Evolutionary conservation across 2,329 filamentous ascomycete genomes (phyloP).

Genomic region (Penicillium hordei): DNA sequence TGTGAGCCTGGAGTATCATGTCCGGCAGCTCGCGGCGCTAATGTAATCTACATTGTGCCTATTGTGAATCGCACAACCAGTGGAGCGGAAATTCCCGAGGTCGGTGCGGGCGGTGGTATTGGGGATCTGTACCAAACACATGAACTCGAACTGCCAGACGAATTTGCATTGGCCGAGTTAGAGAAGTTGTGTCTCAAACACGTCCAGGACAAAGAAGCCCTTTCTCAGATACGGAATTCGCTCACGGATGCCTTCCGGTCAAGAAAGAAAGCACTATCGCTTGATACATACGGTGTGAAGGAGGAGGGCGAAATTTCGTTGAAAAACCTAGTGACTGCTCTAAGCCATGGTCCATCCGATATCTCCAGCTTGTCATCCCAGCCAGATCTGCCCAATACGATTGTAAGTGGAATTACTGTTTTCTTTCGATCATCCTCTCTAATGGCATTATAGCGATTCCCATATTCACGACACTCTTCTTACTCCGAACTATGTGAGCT

Average conservation of each 20-base stretch:
- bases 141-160: constrained; percentile 61
- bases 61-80: constrained; percentile 63
- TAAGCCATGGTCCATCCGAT: constrained; percentile 26
- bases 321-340: constrained; percentile 34
- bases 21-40: constrained; percentile 41
- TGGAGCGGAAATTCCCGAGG: constrained; percentile 67
- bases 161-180: constrained; percentile 52
- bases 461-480: constrained; percentile 87
- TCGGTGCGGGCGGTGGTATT: constrained; percentile 75
- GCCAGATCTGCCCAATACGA: constrained; percentile 30
- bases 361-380: constrained; percentile 2
- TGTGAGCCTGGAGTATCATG: constrained; percentile 69
- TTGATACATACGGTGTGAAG: constrained; percentile 41
- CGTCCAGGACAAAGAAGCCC: constrained; percentile 31
- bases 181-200: constrained; percentile 51
- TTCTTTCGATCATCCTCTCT: neutral
- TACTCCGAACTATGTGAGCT: constrained; percentile 75
- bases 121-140: constrained; percentile 69
- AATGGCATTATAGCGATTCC: constrained; percentile 57
- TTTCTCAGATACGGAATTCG: constrained; percentile 31
- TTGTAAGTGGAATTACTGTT: constrained; percentile 31
- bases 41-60: constrained; percentile 73
- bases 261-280: constrained; percentile 35
- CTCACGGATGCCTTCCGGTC: constrained; percentile 36
- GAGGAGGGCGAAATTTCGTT: constrained; percentile 41